These are phyloP conservation scores for Teratosphaeria gauchensis DNA, from an alignment of 2,329 filamentous ascomycete species.

Conservation along the genomic window DNA sequence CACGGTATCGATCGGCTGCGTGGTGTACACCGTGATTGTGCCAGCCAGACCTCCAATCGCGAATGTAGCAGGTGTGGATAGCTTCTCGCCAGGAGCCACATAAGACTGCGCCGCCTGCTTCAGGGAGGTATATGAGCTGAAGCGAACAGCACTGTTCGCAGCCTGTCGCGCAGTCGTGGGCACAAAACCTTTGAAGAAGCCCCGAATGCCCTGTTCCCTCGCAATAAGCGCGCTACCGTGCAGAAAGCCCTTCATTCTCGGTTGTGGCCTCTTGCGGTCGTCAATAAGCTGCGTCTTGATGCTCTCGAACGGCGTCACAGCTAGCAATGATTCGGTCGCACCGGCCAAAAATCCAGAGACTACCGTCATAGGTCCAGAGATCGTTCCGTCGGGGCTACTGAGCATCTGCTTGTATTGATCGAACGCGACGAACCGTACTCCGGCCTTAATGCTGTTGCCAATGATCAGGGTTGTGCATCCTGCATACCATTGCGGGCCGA, in stretches of 20 bases:
- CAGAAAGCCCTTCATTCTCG: conserved; percentile 82
- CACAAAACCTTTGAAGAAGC: conserved; percentile 95
- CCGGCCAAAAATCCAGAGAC: conserved; percentile 90
- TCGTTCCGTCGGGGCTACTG: conserved; percentile 73
- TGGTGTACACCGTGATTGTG: conserved; percentile 72
- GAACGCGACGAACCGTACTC: conserved; percentile 92
- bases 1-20: conserved; percentile 75
- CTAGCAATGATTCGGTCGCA: conserved; percentile 83
- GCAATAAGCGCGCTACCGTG: conserved; percentile 82
- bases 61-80: conserved; percentile 80
- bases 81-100: conserved; percentile 86
- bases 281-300: conserved; percentile 99
- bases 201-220: conserved; percentile 74
- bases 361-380: conserved; percentile 83
- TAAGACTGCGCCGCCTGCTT: conserved; percentile 90
- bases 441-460: conserved; percentile 92
- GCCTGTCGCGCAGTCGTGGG: conserved; percentile 91
- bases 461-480: conserved; percentile 95
- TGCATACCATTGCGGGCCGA: conserved; percentile 91
- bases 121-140: conserved; percentile 86
- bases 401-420: conserved; percentile 85
- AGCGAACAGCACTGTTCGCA: conserved; percentile 85
- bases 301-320: conserved; percentile 93
- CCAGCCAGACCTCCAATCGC: conserved; percentile 82
- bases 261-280: conserved; percentile 77